These are phyloP conservation scores for Botrytis fragariae DNA, from an alignment of 2,329 filamentous ascomycete genomes.

Conservation along the genomic window DNA sequence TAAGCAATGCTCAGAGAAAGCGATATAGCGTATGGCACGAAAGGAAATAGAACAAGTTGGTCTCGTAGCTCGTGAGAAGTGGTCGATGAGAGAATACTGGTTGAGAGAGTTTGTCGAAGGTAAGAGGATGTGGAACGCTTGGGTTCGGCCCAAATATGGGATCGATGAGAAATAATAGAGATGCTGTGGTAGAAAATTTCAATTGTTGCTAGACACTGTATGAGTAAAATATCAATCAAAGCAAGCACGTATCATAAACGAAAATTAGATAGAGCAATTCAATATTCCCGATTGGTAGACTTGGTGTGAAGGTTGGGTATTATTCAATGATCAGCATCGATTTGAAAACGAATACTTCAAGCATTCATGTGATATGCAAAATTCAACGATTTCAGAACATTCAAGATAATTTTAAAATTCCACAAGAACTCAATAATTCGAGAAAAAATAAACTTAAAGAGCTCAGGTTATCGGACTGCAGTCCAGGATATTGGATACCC, in stretches of 20 bases:
- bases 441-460: background rate
- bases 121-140: conserved; percentile 29
- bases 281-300: background rate
- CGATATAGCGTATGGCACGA: conserved; percentile 61
- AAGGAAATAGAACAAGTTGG: conserved; percentile 49
- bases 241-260: no score
- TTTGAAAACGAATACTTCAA: background rate
- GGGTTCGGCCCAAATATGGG: conserved; percentile 27
- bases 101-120: conserved; percentile 30
- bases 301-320: background rate
- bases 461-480: background rate
- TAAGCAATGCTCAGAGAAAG: conserved; percentile 61
- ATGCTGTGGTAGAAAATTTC: conserved; percentile 64
- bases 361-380: background rate
- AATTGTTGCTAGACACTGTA: conserved; percentile 51
- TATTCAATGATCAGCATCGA: background rate
- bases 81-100: conserved; percentile 26
- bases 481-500: background rate
- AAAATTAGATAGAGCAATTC: background rate
- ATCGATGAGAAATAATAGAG: conserved; percentile 59
- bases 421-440: background rate
- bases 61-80: conserved; percentile 39
- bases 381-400: background rate
- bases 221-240: background rate
- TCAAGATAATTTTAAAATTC: background rate